Percentiles rank a stretch among this genome's conserved stretches.
Evolutionary conservation across 2,329 filamentous ascomycete genomes (phyloP).

Genomic region (Emericellopsis atlantica): DNA sequence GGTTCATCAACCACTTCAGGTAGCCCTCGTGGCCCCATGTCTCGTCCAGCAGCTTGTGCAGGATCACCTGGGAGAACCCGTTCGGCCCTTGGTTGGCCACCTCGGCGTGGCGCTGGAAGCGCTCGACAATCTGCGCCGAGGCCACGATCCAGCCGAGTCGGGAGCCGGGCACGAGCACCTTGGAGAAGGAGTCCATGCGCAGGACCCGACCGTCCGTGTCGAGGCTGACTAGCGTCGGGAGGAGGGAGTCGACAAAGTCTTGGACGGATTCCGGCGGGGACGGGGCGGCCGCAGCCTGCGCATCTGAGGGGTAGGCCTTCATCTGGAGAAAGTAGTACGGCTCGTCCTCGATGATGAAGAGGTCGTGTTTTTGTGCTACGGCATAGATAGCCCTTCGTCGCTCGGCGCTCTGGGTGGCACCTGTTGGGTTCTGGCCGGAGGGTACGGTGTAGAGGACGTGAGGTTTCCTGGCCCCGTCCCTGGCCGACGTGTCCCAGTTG

Average conservation of each 20-base stretch:
- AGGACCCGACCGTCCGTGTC: slow-evolving; percentile 81
- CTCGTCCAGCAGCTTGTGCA: slow-evolving; percentile 87
- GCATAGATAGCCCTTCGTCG: slow-evolving; percentile 63
- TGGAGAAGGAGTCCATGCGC: slow-evolving; percentile 87
- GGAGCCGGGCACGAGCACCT: slow-evolving; percentile 74
- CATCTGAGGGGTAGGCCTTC: slow-evolving; percentile 47
- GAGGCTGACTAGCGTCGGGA: slow-evolving; percentile 63
- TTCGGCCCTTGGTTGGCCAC: slow-evolving; percentile 73
- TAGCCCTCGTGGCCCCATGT: slow-evolving; percentile 90
- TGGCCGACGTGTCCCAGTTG: slow-evolving; percentile 31
- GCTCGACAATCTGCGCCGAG: slow-evolving; percentile 71
- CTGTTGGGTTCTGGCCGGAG: slow-evolving; percentile 84
- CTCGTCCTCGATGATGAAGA: slow-evolving; percentile 84
- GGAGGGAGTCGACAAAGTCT: slow-evolving; percentile 52
- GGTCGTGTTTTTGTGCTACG: slow-evolving; percentile 70
- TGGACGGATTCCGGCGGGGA: slow-evolving; percentile 47
- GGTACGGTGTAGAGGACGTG: slow-evolving; percentile 48
- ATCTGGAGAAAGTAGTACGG: slow-evolving; percentile 92
- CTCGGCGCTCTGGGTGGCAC: slow-evolving; percentile 60
- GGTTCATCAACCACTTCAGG: slow-evolving; percentile 74
- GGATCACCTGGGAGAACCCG: slow-evolving; percentile 69
- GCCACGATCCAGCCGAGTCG: slow-evolving; percentile 84
- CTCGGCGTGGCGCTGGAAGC: slow-evolving; percentile 73
- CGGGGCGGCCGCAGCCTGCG: slow-evolving; percentile 26
- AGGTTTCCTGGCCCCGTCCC: slow-evolving; percentile 35